Evolutionary conservation across 2,329 filamentous ascomycete genomes (phyloP), one percentile per base, ranked within the genome.

Genomic region (Epichloe elymi): DNA sequence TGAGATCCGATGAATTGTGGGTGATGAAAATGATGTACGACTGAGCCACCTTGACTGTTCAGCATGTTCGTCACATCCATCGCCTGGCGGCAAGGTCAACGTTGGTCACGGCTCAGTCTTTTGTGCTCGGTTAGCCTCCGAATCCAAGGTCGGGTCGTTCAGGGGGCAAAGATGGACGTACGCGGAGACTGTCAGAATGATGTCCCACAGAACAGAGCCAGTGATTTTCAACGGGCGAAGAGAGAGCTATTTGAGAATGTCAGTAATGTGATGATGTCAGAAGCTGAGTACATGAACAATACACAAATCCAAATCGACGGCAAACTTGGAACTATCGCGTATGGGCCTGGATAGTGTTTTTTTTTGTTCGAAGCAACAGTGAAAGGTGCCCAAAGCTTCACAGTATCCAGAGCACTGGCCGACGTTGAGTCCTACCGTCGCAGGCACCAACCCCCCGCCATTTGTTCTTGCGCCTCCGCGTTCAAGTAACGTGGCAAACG

Each of bases 21-120:
- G 5, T 53, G 52, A 36, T 46, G 52, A 30, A 40, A 53, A 54
- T 68, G 66, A 57, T 55, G 53, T 39, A 52, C 37, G 47, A 67
- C 55, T 49, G 63, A 59, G 59, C 63, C 63, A 53, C 61, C 69
- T 65, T 73, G 74, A 55, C 71, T 72, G 63, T 76, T 75, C 60
- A 76, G 63, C 67, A 76, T 73, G 61, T 69, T 74, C 59, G 68
- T 73, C 59, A 76, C 73, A 60, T 73, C 73, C 73, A 76, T 76
- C 53, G 74, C 70, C 64, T 73, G 70, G 58, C 67, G 67, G 47
- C 72, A 65, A 54, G 67, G 69, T 57, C 70, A 68, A 60, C 70
- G 72, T 63, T 62, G 65, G 65, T 71, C 68, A 56, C 60, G 65
- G 59, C 59, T 61, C 59, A 61, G 62, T 55, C 62, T 62, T 62